Evolutionary conservation across 352 stramenopile species (phyloP), one percentile per base, ranked within the genome.

Genomic region (Phytophthora macrochlamydospora): DNA sequence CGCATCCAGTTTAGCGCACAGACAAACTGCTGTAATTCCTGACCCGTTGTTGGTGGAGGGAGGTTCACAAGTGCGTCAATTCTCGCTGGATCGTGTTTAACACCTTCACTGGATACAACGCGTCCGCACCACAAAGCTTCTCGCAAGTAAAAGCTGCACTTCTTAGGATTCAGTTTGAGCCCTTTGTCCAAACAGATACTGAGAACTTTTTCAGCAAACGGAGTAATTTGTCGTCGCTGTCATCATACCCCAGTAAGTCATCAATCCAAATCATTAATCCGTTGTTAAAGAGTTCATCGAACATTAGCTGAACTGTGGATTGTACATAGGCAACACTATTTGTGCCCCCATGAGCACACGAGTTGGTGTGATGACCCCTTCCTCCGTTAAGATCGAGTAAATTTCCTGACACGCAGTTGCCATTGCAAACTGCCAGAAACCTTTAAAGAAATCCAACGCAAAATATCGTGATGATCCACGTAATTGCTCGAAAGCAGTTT

Each of bases 1-100:
- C 65, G n/a, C 65, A 63, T 59, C 59, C 65, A 62, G 30, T 73
- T 73, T 30, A 67, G 42, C 1, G 52, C 65, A 30, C 58, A 73
- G 38, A 72, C n/a, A 14, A 72, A 68, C 37, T 62, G 59, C 9
- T 73, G 56, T 3, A 68, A 8, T 14, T 68, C 38, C 7, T 52
- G 43, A 2, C 40, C 50, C 1, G 40, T 64, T 13, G 28, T 56
- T 0, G 65, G 58, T 9, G 51, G 7, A 24, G 33, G 51, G 5
- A 67, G 28, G 2, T 37, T 35, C 2, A 3, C 12, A 4, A 67
- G 24, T 31, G 51, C 59, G 1, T 7, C 8, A 24, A 67, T 48
- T 5, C 51, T 13, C 2, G 33, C 51, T 13, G 51, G 51, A 13
- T 55, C 51, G 9, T 67, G 51, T 7, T 35, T 31, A 11, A 67